Evolutionary conservation across 2,329 filamentous ascomycete species (phyloP).

Genomic region (Volutella citrinella): DNA sequence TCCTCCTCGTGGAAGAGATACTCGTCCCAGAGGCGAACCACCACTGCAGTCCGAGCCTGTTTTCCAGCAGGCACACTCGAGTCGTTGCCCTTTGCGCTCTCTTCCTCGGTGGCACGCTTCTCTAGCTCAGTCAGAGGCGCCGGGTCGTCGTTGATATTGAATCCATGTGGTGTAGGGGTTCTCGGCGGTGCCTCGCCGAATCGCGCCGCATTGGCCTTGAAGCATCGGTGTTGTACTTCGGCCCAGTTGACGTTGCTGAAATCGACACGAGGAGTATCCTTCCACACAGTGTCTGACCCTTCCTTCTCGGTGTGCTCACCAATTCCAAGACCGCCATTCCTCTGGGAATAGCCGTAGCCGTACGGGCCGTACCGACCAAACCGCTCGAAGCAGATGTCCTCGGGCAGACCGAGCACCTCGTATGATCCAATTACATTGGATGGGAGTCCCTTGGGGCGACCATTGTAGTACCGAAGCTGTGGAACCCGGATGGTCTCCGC

Average conservation of each 20-base stretch:
- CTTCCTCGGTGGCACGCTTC: conserved; percentile 13
- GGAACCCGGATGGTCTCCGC: conserved; percentile 66
- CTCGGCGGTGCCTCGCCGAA: conserved; percentile 53
- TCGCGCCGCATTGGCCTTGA: conserved; percentile 65
- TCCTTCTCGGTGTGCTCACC: conserved; percentile 81
- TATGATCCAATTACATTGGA: conserved; percentile 85
- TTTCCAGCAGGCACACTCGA: conserved; percentile 16
- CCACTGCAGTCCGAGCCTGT: conserved; percentile 61
- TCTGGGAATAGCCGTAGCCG: conserved; percentile 78
- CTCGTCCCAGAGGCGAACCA: conserved; percentile 80
- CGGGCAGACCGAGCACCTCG: conserved; percentile 70
- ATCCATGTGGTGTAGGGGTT: conserved; percentile 44
- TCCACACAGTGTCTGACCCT: conserved; percentile 78
- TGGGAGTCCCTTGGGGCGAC: conserved; percentile 80
- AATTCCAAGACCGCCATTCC: conserved; percentile 77
- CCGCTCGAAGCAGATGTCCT: conserved; percentile 90
- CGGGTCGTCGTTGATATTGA: conserved; percentile 43
- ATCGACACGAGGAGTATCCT: conserved; percentile 67
- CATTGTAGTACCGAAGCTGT: conserved; percentile 68
- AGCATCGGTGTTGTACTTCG: conserved; percentile 71
- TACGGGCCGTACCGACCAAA: conserved; percentile 88
- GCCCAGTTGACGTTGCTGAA: conserved; percentile 77
- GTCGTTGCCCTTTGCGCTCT: conserved; percentile 9
- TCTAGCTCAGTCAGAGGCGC: conserved; percentile 6
- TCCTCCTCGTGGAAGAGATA: conserved; percentile 78